A percentile compares a stretch with the other conserved stretches of the same genome.
Conservation (phyloP, 1,139 yeast genomes). For the Trichomonascaceae sp. region DNA sequence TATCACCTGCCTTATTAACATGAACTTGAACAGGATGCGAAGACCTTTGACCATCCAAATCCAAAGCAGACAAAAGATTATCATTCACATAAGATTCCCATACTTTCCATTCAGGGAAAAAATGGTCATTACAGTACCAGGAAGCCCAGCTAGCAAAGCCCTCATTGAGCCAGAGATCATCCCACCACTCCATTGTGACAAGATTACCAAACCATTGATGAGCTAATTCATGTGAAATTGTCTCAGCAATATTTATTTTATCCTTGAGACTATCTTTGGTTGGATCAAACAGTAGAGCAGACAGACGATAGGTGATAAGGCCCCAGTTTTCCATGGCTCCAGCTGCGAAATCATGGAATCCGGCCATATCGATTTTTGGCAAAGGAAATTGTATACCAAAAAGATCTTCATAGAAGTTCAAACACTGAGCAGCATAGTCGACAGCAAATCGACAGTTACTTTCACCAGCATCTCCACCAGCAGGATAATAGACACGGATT, state of each 20-base stretch:
- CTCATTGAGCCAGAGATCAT: constrained; percentile 76
- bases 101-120: constrained; percentile 68
- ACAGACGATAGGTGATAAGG: constrained; percentile 63
- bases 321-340: constrained; percentile 88
- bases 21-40: constrained; percentile 80
- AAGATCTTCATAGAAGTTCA: constrained; percentile 58
- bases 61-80: constrained; percentile 57
- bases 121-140: constrained; percentile 57
- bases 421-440: constrained; percentile 58
- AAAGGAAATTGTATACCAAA: constrained; percentile 65
- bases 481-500: constrained; percentile 65
- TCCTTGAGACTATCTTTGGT: constrained; percentile 45
- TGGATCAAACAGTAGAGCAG: constrained; percentile 60
- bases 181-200: constrained; percentile 87
- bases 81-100: constrained; percentile 60
- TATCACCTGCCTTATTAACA: constrained; percentile 64
- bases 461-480: constrained; percentile 52
- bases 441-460: constrained; percentile 52
- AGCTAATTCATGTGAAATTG: constrained; percentile 74
- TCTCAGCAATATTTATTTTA: constrained; percentile 68
- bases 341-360: constrained; percentile 68
- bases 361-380: constrained; percentile 68
- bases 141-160: constrained; percentile 84
- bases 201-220: constrained; percentile 83
- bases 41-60: constrained; percentile 61